A percentile compares a stretch with the other conserved stretches of the same genome.
These are phyloP conservation scores for Elymus sibiricus DNA, from an alignment of 176 grass and related monocot species.

Conservation along the genomic window DNA sequence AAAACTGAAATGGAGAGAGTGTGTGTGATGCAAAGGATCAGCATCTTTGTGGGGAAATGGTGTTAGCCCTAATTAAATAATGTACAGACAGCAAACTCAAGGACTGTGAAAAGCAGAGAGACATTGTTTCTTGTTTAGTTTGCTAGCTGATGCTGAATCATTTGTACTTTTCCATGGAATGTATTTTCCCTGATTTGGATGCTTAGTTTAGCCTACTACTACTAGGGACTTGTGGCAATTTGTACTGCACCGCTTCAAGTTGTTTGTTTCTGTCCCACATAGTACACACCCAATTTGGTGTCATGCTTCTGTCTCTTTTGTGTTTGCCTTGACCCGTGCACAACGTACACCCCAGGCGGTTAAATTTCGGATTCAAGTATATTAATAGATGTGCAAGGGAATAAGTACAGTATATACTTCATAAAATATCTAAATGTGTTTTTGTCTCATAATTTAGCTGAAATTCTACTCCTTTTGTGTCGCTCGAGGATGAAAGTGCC, in stretches of 20 bases:
- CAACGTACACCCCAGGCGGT: not conserved
- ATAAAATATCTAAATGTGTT: not conserved
- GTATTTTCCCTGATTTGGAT: not conserved
- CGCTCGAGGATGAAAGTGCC: too few species aligned
- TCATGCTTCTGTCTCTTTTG: not conserved
- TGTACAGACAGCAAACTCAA: not conserved
- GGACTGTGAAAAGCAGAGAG: not conserved
- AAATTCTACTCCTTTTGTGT: too few species aligned
- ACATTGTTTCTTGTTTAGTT: not conserved
- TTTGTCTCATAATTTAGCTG: too few species aligned
- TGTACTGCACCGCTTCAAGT: not conserved
- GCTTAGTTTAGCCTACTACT: not conserved
- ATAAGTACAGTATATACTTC: not conserved
- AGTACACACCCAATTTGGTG: not conserved
- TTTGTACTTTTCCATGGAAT: conserved; percentile 11
- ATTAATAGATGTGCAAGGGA: not conserved
- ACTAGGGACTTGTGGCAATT: not conserved
- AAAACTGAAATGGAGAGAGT: too few species aligned
- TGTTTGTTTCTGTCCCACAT: not conserved
- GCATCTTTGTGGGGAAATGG: conserved; percentile 14
- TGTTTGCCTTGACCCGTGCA: not conserved
- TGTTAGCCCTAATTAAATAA: not conserved
- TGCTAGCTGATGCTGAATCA: not conserved
- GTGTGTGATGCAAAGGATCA: too few species aligned
- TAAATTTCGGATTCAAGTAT: accelerated